Evolutionary conservation across 2,329 filamentous ascomycete species (phyloP).

Genomic region (Pseudocercospora crystallina): DNA sequence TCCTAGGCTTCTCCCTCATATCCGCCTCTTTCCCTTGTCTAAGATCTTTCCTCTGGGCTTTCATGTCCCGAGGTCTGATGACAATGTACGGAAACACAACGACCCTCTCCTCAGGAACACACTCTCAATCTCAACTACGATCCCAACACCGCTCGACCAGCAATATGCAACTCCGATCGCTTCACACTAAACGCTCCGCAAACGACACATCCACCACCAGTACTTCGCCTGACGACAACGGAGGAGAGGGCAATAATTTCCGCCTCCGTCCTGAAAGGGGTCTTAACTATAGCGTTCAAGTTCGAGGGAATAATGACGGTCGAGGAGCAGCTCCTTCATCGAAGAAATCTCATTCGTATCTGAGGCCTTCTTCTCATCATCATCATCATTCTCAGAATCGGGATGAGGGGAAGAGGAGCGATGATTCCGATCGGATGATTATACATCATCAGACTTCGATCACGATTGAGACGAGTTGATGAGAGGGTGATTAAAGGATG

Average conservation of each 20-base stretch:
- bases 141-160: not conserved
- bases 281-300: conserved; percentile 3
- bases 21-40: conserved; percentile 29
- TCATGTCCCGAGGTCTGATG: conserved; percentile 24
- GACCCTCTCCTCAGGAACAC: conserved; percentile 1
- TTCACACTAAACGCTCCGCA: not conserved
- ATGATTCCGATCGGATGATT: conserved; percentile 23
- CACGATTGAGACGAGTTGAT: not conserved
- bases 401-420: conserved; percentile 10
- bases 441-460: conserved; percentile 21
- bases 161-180: conserved; percentile 18
- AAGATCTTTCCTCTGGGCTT: conserved; percentile 27
- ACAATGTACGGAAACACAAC: conserved; percentile 28
- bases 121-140: too few species aligned
- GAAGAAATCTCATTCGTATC: too few species aligned
- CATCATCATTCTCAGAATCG: not conserved
- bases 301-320: conserved; percentile 3
- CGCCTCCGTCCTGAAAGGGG: conserved; percentile 5
- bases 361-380: too few species aligned
- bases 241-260: not conserved
- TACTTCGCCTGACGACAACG: too few species aligned
- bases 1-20: conserved; percentile 27
- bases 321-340: not conserved
- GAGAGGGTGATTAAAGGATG: too few species aligned
- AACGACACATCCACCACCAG: not conserved